phyloP scores from a whole-genome alignment of 2,329 filamentous ascomycete species.

The Aspergillus sp. region DNA sequence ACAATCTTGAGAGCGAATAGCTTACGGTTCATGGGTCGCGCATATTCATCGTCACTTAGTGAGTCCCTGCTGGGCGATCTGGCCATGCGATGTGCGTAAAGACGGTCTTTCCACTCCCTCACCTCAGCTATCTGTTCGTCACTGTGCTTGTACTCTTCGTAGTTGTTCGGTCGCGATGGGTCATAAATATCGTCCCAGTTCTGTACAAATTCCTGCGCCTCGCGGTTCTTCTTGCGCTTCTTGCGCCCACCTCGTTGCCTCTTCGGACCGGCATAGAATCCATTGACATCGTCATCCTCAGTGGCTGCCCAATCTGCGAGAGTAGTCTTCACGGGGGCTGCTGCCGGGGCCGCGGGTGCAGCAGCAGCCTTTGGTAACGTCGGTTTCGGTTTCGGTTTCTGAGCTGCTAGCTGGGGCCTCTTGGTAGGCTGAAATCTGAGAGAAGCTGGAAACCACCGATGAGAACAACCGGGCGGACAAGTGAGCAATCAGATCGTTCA shows the following conservation, averaged over 20 bases:
- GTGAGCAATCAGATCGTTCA: constrained; percentile 49
- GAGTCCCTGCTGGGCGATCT: constrained; percentile 47
- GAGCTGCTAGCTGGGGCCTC: constrained; percentile 65
- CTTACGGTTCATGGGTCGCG: constrained; percentile 50
- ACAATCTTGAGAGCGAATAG: background rate
- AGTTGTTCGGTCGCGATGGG: constrained; percentile 75
- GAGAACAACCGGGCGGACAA: constrained; percentile 34
- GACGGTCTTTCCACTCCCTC: constrained; percentile 78
- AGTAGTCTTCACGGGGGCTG: constrained; percentile 62
- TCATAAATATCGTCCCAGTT: constrained; percentile 95
- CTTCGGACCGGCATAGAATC: constrained; percentile 66
- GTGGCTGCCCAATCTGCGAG: constrained; percentile 79
- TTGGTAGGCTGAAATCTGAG: constrained; percentile 86
- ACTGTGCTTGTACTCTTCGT: constrained; percentile 80
- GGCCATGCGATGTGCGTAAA: constrained; percentile 70
- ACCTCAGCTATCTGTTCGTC: constrained; percentile 81
- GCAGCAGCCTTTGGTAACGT: constrained; percentile 54
- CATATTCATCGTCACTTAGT: constrained; percentile 53
- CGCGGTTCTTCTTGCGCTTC: constrained; percentile 73
- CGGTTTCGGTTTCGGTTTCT: constrained; percentile 65
- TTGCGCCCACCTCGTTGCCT: constrained; percentile 74
- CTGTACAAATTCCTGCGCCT: constrained; percentile 56
- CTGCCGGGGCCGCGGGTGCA: constrained; percentile 37
- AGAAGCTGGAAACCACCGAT: constrained; percentile 52
- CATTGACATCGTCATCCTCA: constrained; percentile 76